Conservation (phyloP, 768 basidiomycete genomes). For the Boletus tomentosulus region DNA sequence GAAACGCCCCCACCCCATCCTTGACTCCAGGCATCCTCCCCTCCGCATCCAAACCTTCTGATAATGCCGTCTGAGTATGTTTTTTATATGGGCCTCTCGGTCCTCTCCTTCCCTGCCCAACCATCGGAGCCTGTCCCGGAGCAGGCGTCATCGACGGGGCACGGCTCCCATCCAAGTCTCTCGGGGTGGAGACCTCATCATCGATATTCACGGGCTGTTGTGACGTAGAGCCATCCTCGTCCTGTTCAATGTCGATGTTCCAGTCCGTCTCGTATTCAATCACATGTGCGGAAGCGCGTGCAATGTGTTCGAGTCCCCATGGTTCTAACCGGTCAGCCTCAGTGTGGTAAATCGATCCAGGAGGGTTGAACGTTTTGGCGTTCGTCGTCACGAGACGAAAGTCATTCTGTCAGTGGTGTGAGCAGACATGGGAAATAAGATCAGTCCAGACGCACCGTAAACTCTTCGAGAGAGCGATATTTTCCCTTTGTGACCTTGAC, state of each 20-base stretch:
- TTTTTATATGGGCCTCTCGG: conserved; percentile 56
- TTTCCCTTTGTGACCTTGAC: conserved; percentile 70
- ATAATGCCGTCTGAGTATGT: conserved; percentile 35
- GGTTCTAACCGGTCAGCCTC: conserved; percentile 70
- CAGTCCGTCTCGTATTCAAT: conserved; percentile 82
- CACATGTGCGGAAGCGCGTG: conserved; percentile 64
- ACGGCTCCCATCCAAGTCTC: conserved; percentile 47
- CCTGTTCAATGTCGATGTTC: conserved; percentile 76
- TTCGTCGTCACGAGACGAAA: conserved; percentile 69
- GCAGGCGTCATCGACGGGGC: conserved; percentile 42
- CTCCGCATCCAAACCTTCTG: conserved; percentile 58
- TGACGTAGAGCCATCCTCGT: conserved; percentile 37
- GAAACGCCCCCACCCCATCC: conserved; percentile 72
- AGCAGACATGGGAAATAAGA: neutral
- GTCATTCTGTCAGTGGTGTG: conserved; percentile 44
- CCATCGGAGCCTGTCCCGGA: conserved; percentile 13
- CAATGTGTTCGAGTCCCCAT: conserved; percentile 72
- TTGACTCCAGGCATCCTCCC: conserved; percentile 73
- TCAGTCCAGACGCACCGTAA: conserved; percentile 47
- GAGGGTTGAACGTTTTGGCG: conserved; percentile 73
- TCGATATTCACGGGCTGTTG: conserved; percentile 32
- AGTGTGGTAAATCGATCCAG: conserved; percentile 65
- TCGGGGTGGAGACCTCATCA: conserved; percentile 38
- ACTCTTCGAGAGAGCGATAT: conserved; percentile 79
- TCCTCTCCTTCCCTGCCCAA: conserved; percentile 33